Percentiles rank a stretch among this genome's conserved stretches.
phyloP scores from a whole-genome alignment of 2,329 filamentous ascomycete genomes.

The Fragosphaeria purpurea region DNA sequence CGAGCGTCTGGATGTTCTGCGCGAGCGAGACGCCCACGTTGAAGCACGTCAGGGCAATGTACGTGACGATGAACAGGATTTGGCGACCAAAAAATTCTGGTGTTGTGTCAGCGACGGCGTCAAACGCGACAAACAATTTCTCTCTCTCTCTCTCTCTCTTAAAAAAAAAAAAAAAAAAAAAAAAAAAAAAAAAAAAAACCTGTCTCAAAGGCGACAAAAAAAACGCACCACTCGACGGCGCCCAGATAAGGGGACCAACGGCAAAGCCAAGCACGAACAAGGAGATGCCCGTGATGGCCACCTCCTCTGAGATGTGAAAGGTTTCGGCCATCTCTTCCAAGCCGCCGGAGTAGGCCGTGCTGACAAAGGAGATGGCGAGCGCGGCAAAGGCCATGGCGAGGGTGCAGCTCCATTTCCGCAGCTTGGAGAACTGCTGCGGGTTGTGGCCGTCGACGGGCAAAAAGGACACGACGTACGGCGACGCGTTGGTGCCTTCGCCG shows the following conservation, averaged over 20 bases:
- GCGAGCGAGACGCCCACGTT: constrained; percentile 49
- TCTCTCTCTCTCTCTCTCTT: too few species aligned
- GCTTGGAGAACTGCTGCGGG: constrained; percentile 46
- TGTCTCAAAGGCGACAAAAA: neutral
- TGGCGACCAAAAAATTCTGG: constrained; percentile 50
- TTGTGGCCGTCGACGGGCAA: constrained; percentile 54
- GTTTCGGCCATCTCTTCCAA: constrained; percentile 41
- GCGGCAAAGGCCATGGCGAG: constrained; percentile 54
- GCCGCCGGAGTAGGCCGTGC: constrained; percentile 56
- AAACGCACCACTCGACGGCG: constrained; percentile 35
- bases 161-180: constrained; percentile 5
- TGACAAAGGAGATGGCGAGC: constrained; percentile 59
- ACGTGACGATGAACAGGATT: constrained; percentile 48
- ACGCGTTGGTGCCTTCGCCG: constrained; percentile 53
- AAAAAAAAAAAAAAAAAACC: constrained; percentile 10
- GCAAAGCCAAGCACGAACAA: constrained; percentile 49
- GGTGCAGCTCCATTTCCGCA: constrained; percentile 58
- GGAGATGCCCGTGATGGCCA: constrained; percentile 53
- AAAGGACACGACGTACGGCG: constrained; percentile 60
- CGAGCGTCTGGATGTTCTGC: constrained; percentile 45
- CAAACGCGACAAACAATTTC: too few species aligned
- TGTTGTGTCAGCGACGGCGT: too few species aligned
- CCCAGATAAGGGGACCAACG: constrained; percentile 47
- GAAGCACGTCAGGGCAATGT: constrained; percentile 48
- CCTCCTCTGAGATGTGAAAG: constrained; percentile 40